phyloP scores from a whole-genome alignment of 768 basidiomycete genomes.

The Gautieria morchelliformis region DNA sequence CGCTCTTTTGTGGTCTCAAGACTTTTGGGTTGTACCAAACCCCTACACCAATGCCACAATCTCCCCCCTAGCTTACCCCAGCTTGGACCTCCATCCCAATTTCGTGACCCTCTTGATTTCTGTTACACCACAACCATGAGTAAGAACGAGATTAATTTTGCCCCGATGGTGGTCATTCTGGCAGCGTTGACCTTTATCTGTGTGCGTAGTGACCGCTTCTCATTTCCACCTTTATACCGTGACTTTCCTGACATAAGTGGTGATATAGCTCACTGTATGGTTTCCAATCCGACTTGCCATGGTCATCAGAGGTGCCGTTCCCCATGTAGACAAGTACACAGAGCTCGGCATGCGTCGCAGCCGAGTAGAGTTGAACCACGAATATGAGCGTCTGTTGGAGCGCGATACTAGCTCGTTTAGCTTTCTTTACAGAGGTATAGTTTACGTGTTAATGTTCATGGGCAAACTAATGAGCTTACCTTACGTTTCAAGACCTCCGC shows the following conservation, averaged over 20 bases:
- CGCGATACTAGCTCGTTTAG: slow-evolving; percentile 59
- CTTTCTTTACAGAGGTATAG: slow-evolving; percentile 59
- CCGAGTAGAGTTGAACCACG: slow-evolving; percentile 48
- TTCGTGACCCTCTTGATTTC: slow-evolving; percentile 56
- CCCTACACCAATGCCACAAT: slow-evolving; percentile 53
- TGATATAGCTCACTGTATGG: slow-evolving; percentile 50
- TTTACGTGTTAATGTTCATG: not conserved
- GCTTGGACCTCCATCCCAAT: slow-evolving; percentile 47
- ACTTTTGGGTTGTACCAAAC: slow-evolving; percentile 64
- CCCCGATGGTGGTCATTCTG: slow-evolving; percentile 51
- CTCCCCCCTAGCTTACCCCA: slow-evolving; percentile 39
- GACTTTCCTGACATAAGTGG: not conserved
- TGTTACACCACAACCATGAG: slow-evolving; percentile 77
- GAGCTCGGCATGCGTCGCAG: slow-evolving; percentile 60
- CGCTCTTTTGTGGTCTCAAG: slow-evolving; percentile 68
- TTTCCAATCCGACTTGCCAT: slow-evolving; percentile 55
- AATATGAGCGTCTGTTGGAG: slow-evolving; percentile 57
- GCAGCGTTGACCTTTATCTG: slow-evolving; percentile 40
- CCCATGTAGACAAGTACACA: slow-evolving; percentile 55
- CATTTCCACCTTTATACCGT: not conserved
- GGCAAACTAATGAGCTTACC: not conserved
- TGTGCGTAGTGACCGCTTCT: slow-evolving; percentile 28
- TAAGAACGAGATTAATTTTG: slow-evolving; percentile 58
- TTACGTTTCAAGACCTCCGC: slow-evolving; percentile 45
- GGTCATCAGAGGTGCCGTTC: slow-evolving; percentile 48